Percentiles rank a stretch among this genome's conserved stretches.
These are phyloP conservation scores for Eurotiales sp. DNA, from an alignment of 2,329 filamentous ascomycete genomes.

Conservation along the genomic window DNA sequence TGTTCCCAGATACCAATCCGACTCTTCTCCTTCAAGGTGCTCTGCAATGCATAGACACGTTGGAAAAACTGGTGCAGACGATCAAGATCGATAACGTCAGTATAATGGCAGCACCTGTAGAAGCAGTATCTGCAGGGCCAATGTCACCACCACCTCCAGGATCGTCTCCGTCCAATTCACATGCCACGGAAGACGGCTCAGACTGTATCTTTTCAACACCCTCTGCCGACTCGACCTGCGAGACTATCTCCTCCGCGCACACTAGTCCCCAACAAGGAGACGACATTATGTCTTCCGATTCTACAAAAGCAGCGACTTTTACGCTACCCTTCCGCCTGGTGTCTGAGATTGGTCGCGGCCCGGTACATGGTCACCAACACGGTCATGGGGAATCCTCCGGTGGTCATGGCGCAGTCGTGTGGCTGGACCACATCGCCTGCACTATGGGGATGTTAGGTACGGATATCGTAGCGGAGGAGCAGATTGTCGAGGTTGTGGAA, in stretches of 20 bases:
- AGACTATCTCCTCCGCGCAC: constrained; percentile 7
- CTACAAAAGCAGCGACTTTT: neutral
- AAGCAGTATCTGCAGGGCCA: neutral
- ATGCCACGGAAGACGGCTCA: neutral
- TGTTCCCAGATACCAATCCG: constrained; percentile 15
- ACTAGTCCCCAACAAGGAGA: constrained; percentile 1
- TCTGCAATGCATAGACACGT: constrained; percentile 8
- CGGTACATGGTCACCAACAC: neutral
- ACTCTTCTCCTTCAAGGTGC: constrained; percentile 13
- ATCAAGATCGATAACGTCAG: neutral
- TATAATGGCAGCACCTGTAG: neutral
- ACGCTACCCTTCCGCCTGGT: constrained; percentile 13
- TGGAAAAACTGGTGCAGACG: constrained; percentile 10
- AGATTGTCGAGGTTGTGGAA: constrained; percentile 1
- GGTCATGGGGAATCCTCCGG: neutral
- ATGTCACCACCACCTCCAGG: neutral
- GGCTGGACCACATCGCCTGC: constrained; percentile 14
- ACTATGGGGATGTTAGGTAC: constrained; percentile 15
- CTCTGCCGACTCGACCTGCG: constrained; percentile 12
- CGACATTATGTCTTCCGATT: neutral
- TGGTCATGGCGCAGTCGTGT: constrained; percentile 11
- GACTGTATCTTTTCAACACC: constrained; percentile 7
- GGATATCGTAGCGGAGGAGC: constrained; percentile 7
- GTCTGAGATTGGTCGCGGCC: constrained; percentile 11
- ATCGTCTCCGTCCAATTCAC: constrained; percentile 2